Base-by-base conservation (phyloP, 495 filamentous ascomycete genomes). In the Aspergillus sclerotiicarbonarius region DNA sequence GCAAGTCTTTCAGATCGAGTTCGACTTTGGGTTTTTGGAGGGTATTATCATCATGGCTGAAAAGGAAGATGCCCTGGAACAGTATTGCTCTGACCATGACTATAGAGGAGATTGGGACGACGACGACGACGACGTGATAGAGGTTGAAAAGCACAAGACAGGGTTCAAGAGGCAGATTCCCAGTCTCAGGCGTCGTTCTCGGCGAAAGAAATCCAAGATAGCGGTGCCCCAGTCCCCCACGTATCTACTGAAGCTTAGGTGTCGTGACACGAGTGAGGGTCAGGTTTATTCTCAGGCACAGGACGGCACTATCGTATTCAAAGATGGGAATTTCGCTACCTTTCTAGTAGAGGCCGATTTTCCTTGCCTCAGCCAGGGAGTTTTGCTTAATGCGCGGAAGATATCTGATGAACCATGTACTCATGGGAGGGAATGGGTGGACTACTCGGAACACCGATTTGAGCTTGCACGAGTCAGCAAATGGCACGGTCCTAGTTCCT, bases 291-390 rank as follows among this genome's bases (percentile, higher is more conserved):
- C 7, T 15, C 0, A 39, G 3, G 21, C 57, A 18, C 16, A 63
- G 15, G 29, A 55, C 13, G 66, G 70, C 21, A 58, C 49, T 58
- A 66, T 72, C 56, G 63, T 37, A 15, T 72, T 72, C 53, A 51
- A 63, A 33, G 61, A 64, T 43, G 30, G 51, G 4, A 56, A 51
- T 16, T 63, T 65, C 39, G 55, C 61, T 12, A 58, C 37, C 30
- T 69, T 70, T 46, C 39, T 46, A 1, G 66, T 61, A 32, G 37
- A 56, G 31, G 64, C 57, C 12, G 56, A 56, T 18, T 12, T 54
- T 29, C 31, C 46, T 25, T 57, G 43, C 43, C 49, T 68, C 18
- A 63, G 63, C 35, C 2, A 18, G 1, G 53, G 19, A 39, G 56
- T 67, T 20, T 10, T 16, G 6, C 69, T 70, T 55, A 57, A 49